These are phyloP conservation scores for Pichia eremophila DNA, from an alignment of 805 yeast genomes.

Conservation along the genomic window DNA sequence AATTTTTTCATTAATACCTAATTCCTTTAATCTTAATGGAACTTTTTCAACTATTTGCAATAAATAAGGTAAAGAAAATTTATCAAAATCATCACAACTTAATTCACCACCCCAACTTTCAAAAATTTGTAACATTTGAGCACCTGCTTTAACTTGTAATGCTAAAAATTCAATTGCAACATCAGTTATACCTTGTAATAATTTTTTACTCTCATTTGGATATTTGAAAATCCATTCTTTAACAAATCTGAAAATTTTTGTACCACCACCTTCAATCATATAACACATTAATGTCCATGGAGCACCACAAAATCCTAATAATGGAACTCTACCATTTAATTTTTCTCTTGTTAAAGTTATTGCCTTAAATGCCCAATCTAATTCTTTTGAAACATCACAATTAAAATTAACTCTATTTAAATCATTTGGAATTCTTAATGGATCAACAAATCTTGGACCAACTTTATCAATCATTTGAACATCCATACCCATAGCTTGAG, in stretches of 20 bases:
- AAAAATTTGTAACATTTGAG: conserved; percentile 94
- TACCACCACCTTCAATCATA: conserved; percentile 97
- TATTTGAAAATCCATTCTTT: conserved; percentile 85
- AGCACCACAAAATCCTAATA: conserved; percentile 93
- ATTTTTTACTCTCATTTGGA: conserved; percentile 59
- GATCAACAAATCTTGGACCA: conserved; percentile 89
- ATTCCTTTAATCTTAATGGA: conserved; percentile 58
- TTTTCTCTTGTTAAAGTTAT: conserved; percentile 82
- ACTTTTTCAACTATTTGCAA: conserved; percentile 62
- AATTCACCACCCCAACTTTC: conserved; percentile 98
- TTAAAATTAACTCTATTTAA: conserved; percentile 42
- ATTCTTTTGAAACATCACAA: conserved; percentile 65
- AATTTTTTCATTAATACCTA: conserved; percentile 59
- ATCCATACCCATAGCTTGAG: conserved; percentile 96
- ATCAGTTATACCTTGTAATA: conserved; percentile 73
- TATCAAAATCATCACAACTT: conserved; percentile 80
- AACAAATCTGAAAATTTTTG: conserved; percentile 82
- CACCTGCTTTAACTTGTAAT: conserved; percentile 93
- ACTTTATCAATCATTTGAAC: conserved; percentile 90
- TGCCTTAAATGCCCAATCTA: conserved; percentile 94
- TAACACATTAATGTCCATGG: conserved; percentile 97
- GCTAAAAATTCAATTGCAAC: conserved; percentile 89
- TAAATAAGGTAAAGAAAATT: conserved; percentile 83
- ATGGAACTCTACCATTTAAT: conserved; percentile 83
- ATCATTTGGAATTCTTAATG: conserved; percentile 69